Percentiles rank a stretch among this genome's conserved stretches.
phyloP scores from a whole-genome alignment of 208 protist genomes.

The Crithidia acanthocephali region DNA sequence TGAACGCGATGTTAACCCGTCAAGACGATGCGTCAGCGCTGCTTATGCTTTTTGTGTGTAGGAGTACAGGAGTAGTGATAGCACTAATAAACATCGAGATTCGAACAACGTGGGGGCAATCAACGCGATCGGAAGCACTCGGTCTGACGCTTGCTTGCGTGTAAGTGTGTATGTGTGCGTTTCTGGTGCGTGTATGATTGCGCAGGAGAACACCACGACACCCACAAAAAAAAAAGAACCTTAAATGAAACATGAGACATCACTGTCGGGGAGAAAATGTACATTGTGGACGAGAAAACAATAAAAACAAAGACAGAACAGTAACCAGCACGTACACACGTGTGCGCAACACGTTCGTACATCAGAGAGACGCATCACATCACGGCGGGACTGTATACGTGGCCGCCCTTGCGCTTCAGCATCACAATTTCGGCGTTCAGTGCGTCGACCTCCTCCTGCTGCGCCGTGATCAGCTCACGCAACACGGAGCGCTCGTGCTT shows the following conservation, averaged over 20 bases:
- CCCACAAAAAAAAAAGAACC: conserved; percentile 2
- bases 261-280: no score
- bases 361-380: conserved; percentile 29
- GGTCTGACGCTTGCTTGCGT: background rate
- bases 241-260: no score
- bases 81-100: conserved; percentile 1
- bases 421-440: conserved; percentile 92
- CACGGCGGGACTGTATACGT: conserved; percentile 82
- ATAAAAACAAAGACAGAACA: background rate
- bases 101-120: no score
- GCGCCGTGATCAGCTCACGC: conserved; percentile 85
- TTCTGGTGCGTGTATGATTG: background rate
- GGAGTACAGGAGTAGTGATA: background rate
- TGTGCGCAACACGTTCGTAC: no score
- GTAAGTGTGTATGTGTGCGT: background rate
- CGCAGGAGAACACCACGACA: background rate
- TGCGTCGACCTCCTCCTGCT: conserved; percentile 94
- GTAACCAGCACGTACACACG: background rate
- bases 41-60: no score
- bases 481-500: conserved; percentile 78
- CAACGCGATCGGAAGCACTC: no score
- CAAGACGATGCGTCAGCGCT: no score
- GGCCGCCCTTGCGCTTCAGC: conserved; percentile 93
- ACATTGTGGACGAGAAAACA: no score
- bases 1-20: no score